Base-by-base conservation (phyloP, 352 stramenopile genomes). In the Peronospora destructor region DNA sequence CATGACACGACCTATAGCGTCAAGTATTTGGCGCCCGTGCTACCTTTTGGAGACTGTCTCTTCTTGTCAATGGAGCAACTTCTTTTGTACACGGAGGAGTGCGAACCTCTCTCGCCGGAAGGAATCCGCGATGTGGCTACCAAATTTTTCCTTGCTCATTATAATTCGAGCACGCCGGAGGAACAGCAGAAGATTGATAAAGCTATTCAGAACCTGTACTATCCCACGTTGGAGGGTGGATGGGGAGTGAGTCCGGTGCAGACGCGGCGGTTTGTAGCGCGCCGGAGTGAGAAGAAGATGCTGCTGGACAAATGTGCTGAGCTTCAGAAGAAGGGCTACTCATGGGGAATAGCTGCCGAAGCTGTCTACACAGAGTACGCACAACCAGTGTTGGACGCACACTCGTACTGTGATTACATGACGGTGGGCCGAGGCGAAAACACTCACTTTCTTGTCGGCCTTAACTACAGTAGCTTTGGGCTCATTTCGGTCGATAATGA, bases 371-470 rank as follows among this genome's bases (percentile, higher is more conserved):
- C 76, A 21, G 66, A 82, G 34, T 78, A 75, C 39, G 74, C 80
- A n/a, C 63, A 77, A 45, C 74, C 80, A 2, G 64, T 94, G 19
- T 64, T 85, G 19, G 76, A 87, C 45, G 80, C 74, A 6, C 68
- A 85, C 26, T 72, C 83, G 46, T 94, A 94, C 61, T 91, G 80
- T 50, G 73, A 89, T 38, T 94, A 94, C 58, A 94, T 94, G 83
- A 64, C 56, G 7, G 80, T 94, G 10, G 83, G 80, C 28, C 76
- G 70, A 42, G 75, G 78, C 37, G 64, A 75, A 40, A 92, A 92
- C 53, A 70, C 56, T 30, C 77, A 93, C 60, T 88, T 85, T 48
- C 56, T 94, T 17, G 76, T 91, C 14, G 76, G 70, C 4, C 67
- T 94, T 29, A 89, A 87, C 59, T 94, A 94, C 59, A 88, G 72